Evolutionary conservation across 129 eudicot species (phyloP).

Genomic region (Chrysanthemum seticuspe): DNA sequence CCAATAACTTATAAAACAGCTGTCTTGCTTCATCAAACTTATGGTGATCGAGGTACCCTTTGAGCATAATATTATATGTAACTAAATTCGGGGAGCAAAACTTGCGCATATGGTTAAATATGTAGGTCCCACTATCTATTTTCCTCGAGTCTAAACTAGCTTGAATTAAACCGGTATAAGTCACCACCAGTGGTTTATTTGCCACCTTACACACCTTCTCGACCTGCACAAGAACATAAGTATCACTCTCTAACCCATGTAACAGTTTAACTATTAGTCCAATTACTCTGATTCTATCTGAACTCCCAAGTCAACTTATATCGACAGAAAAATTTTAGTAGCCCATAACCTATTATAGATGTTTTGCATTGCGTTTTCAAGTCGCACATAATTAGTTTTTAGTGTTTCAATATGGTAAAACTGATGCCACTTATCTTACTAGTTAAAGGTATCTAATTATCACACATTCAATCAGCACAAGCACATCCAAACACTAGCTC

Average conservation of each 20-base stretch:
- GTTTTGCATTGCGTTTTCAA: too few species aligned
- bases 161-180: conserved; percentile 89
- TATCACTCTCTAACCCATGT: neutral
- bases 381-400: too few species aligned
- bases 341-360: too few species aligned
- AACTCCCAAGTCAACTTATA: too few species aligned
- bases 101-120: conserved; percentile 78
- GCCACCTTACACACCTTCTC: conserved; percentile 88
- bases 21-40: conserved; percentile 68
- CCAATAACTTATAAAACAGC: conserved; percentile 55
- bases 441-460: too few species aligned
- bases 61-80: conserved; percentile 83
- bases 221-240: conserved; percentile 43
- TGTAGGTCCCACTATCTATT: conserved; percentile 53
- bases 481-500: too few species aligned
- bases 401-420: too few species aligned
- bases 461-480: too few species aligned
- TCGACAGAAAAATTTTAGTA: too few species aligned
- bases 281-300: too few species aligned
- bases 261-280: too few species aligned
- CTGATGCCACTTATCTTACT: too few species aligned
- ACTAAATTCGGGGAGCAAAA: conserved; percentile 81
- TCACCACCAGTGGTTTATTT: conserved; percentile 84
- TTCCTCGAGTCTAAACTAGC: conserved; percentile 65
- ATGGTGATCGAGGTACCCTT: conserved; percentile 63